These are phyloP conservation scores for Phytophthora europaea DNA, from an alignment of 352 stramenopile species.

Conservation along the genomic window DNA sequence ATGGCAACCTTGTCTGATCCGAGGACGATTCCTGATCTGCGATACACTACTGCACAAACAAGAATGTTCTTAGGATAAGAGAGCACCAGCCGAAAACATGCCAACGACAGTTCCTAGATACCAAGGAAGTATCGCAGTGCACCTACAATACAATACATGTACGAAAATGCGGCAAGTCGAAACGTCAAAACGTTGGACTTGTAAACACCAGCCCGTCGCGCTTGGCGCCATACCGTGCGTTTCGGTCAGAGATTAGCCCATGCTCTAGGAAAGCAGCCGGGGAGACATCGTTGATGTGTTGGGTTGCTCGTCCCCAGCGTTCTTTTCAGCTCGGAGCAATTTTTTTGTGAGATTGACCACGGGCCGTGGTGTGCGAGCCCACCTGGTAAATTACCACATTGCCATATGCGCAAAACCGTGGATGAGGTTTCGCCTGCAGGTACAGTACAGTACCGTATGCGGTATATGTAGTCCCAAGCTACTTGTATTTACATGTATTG, in stretches of 20 bases:
- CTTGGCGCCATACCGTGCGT: not conserved
- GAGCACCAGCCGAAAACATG: not conserved
- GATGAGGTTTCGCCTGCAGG: too few species aligned
- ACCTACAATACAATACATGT: too few species aligned
- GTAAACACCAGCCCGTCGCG: not conserved
- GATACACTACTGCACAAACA: not conserved
- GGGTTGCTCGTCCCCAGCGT: not conserved
- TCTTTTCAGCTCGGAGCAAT: not conserved
- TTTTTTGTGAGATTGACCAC: not conserved
- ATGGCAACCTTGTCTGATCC: not conserved
- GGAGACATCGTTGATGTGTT: not conserved
- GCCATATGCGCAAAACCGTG: too few species aligned
- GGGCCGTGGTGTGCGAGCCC: too few species aligned
- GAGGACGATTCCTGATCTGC: not conserved
- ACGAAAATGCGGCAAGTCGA: not conserved
- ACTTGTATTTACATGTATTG: not conserved
- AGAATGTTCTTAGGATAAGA: not conserved
- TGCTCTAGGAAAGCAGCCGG: constrained; percentile 5
- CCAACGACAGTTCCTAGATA: not conserved
- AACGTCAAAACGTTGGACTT: not conserved
- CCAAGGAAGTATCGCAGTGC: too few species aligned
- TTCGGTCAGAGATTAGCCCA: constrained; percentile 1
- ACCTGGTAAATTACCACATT: too few species aligned
- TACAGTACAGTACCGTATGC: too few species aligned
- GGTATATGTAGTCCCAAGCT: not conserved